Evolutionary conservation across 2,329 filamentous ascomycete genomes (phyloP).

Genomic region (Cladosporium sp.): DNA sequence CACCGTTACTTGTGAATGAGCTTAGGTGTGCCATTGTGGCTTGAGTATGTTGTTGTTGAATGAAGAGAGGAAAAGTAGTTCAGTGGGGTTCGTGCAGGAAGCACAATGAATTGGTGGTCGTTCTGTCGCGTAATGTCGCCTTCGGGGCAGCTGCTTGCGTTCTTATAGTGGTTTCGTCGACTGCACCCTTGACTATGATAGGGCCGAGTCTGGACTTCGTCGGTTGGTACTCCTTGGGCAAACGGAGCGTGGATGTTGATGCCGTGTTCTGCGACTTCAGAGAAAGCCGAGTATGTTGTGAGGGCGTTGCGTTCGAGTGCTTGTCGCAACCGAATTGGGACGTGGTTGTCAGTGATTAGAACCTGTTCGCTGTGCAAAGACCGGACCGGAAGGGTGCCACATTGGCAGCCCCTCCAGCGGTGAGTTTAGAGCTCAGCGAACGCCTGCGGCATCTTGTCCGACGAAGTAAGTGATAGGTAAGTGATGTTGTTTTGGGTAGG

Average conservation of each 20-base stretch:
- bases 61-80: not conserved
- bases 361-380: slow-evolving; percentile 23
- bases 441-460: slow-evolving; percentile 24
- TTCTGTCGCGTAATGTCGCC: slow-evolving; percentile 21
- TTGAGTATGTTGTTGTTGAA: not conserved
- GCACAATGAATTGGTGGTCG: slow-evolving; percentile 2
- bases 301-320: slow-evolving; percentile 15
- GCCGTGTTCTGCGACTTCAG: slow-evolving; percentile 3
- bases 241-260: slow-evolving; percentile 4
- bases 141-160: slow-evolving; percentile 22
- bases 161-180: slow-evolving; percentile 18
- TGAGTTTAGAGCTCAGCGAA: slow-evolving; percentile 24
- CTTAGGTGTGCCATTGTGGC: slow-evolving; percentile 15
- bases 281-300: not conserved
- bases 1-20: not conserved
- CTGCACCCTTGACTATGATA: slow-evolving; percentile 20
- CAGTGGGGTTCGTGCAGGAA: not conserved
- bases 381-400: slow-evolving; percentile 23
- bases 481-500: not conserved
- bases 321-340: slow-evolving; percentile 21
- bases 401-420: slow-evolving; percentile 22
- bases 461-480: slow-evolving; percentile 20
- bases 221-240: slow-evolving; percentile 16
- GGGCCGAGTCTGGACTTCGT: slow-evolving; percentile 20
- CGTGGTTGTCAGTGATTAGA: slow-evolving; percentile 22